These are phyloP conservation scores for Yamadazyma kitorensis DNA, from an alignment of 805 yeast species.

Conservation along the genomic window DNA sequence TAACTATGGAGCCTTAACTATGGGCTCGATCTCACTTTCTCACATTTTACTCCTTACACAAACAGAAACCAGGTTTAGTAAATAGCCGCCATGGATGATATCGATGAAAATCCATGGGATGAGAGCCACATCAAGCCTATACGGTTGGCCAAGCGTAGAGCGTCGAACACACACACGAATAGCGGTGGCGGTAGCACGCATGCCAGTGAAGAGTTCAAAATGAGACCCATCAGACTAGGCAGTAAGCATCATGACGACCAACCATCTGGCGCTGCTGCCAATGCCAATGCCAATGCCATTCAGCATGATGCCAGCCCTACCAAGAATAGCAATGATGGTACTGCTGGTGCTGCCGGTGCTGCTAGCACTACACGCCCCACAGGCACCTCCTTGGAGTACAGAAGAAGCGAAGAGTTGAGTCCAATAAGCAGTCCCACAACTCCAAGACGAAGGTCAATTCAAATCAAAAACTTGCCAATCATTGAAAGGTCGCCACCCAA, in stretches of 20 bases:
- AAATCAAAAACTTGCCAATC: conserved; percentile 37
- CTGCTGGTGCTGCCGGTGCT: neutral
- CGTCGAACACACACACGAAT: neutral
- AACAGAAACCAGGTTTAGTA: no score
- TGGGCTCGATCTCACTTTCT: no score
- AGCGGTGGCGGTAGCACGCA: neutral
- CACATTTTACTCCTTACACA: no score
- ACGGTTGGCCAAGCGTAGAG: conserved; percentile 23
- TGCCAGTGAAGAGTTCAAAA: conserved; percentile 10
- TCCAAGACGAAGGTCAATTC: conserved; percentile 24
- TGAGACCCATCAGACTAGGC: conserved; percentile 12
- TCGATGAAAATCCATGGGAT: conserved; percentile 15
- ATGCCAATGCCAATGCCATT: neutral
- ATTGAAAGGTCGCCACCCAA: conserved; percentile 14
- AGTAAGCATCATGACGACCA: conserved; percentile 7
- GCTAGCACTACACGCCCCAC: no score
- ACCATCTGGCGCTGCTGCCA: neutral
- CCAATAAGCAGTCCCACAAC: conserved; percentile 9
- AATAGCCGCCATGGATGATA: conserved; percentile 7
- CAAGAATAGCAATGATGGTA: neutral
- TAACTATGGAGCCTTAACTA: no score
- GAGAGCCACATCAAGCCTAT: conserved; percentile 24
- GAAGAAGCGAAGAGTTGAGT: neutral
- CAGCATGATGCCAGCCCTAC: conserved; percentile 1
- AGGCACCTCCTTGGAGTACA: no score